Base-by-base conservation (phyloP, 352 stramenopile genomes). In the Pythium myriotylum region DNA sequence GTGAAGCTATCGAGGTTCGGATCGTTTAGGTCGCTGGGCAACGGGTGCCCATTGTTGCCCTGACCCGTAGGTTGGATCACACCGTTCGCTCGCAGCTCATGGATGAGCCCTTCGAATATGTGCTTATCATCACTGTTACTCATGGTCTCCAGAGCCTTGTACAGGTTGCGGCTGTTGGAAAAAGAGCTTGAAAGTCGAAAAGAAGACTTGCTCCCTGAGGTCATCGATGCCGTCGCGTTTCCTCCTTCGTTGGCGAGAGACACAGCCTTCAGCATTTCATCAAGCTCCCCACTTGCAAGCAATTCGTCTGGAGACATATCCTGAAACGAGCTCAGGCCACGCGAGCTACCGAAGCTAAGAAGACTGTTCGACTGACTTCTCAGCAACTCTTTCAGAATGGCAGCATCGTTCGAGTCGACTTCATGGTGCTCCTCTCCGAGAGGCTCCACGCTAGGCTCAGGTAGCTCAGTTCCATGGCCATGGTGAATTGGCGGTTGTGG, bases 291-390 rank as follows among this genome's bases (percentile, higher is more conserved):
- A 71, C 84, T 92, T 4, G 77, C 84, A 19, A 92, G 71, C 26
- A 92, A 54, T 27, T 91, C 84, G 29, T 92, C 84, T 0, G 84
- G 84, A 26, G 81, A 91, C 73, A 92, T 86, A 40, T 92, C 84
- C 5, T 76, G 71, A 46, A 91, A 79, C 37, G 84, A 91, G 35
- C 65, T 75, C 42, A 88, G 46, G 3, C 71, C 79, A 3, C 78
- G 66, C 8, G 67, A 56, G 19, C 76, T 88, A 17, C 74, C 74
- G 48, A 91, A 92, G 58, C 81, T 91, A 23, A 92, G 65, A 32
- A 90, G 65, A 32, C 79, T 83, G 60, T 83, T 89, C 10, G 79
- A 88, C 47, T 85, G 79, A 35, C 71, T 81, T 8, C 79, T 81
- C 32, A 92, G 70, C 5, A 92, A 55, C 37, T 92, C 81, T 56